Base-by-base conservation (phyloP, 208 protist genomes). In the Trypanosoma conorhini region DNA sequence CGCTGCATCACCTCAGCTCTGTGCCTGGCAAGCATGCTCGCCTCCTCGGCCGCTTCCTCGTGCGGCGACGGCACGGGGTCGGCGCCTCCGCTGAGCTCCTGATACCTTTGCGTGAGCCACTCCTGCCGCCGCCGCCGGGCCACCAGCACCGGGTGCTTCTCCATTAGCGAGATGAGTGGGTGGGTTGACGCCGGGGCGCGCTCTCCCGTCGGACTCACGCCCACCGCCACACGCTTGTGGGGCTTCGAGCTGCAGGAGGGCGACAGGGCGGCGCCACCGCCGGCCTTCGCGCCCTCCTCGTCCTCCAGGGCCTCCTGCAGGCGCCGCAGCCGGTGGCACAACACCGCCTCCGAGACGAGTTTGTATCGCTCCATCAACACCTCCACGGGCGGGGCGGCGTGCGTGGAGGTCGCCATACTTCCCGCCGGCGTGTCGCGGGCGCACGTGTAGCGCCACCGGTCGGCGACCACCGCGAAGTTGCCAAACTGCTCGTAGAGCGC, bases 401-500 rank as follows among this genome's bases (percentile, higher is more conserved):
- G 51, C 33, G n/a, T 22, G 35, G 54, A 26, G 21, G 24, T 46
- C 22, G 7, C 22, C 40, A 4, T 33, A 3, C 1, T 10, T 48
- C 21, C 38, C 8, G 3, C 8, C 5, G 55, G 12, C 17, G 55
- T 38, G 22, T 40, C 48, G 44, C 31, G 19, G n/a, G 26, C 17
- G 26, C 79, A 59, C 13, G 56, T 67, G 50, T 30, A 65, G 8
- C 4, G 9, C 85, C 87, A 93, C 1, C 87, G 79, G 48, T 93
- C 87, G 9, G 62, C 77, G 21, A 86, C 67, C 22, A 93, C 72
- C 9, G 85, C 50, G 33, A 85, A 82, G 40, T 87, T 93, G 24
- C 87, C 84, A 62, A 87, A 93, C 0, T 76, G 74, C 26, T 77
- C 76, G 69, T 88, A 93, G 56, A 90, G 44, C 35, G 51, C 52